Evolutionary conservation across 352 stramenopile genomes (phyloP).

Genomic region (Phytopythium oedochilum): DNA sequence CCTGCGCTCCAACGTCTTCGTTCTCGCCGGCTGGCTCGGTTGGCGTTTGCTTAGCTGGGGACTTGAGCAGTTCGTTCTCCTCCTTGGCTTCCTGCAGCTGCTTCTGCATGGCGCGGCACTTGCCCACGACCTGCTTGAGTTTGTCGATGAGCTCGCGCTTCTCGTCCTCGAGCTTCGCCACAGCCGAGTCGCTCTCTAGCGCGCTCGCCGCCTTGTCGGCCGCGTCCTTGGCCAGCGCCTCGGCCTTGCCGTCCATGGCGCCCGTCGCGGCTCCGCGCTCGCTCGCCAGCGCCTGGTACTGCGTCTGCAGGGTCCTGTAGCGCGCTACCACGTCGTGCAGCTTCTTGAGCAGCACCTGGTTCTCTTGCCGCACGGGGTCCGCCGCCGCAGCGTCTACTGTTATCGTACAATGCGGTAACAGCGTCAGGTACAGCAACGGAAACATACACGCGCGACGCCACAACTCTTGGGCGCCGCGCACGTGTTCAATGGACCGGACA

Average conservation of each 20-base stretch:
- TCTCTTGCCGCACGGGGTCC: conserved; percentile 47
- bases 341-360: conserved; percentile 50
- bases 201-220: background rate
- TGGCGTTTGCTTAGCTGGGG: conserved; percentile 18
- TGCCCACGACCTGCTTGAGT: conserved; percentile 66
- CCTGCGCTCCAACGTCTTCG: background rate
- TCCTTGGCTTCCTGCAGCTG: conserved; percentile 59
- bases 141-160: conserved; percentile 77
- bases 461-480: background rate
- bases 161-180: conserved; percentile 52
- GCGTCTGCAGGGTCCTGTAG: conserved; percentile 47
- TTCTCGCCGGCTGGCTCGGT: conserved; percentile 1
- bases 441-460: conserved; percentile 4
- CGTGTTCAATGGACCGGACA: conserved; percentile 3
- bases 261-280: conserved; percentile 14
- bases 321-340: conserved; percentile 48
- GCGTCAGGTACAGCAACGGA: background rate
- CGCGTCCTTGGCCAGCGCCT: background rate
- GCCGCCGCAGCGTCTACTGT: conserved; percentile 8
- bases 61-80: conserved; percentile 45
- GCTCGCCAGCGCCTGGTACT: conserved; percentile 32
- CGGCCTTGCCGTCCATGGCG: background rate
- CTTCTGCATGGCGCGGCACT: conserved; percentile 65
- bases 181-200: conserved; percentile 10
- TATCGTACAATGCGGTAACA: background rate